Conservation (phyloP, 345 rosid species). For the Boechera stricta region DNA sequence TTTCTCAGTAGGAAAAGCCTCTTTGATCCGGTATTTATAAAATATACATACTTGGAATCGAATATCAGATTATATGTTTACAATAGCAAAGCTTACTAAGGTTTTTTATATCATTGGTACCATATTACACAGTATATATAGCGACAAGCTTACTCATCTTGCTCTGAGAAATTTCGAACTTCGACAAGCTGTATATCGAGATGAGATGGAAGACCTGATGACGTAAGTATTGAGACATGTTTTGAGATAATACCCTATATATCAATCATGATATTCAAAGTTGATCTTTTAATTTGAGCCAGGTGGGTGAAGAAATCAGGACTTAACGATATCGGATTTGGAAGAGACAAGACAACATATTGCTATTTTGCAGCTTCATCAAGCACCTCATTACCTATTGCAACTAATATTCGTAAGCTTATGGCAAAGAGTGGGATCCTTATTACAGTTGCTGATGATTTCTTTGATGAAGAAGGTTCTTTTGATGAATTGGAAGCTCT, state of each 20-base stretch:
- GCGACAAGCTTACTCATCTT: conserved; percentile 49
- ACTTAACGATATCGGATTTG: conserved; percentile 61
- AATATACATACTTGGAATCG: neutral
- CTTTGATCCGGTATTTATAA: conserved; percentile 48
- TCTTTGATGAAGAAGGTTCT: conserved; percentile 61
- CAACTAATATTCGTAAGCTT: conserved; percentile 35
- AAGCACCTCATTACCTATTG: conserved; percentile 45
- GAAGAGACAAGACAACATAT: conserved; percentile 64
- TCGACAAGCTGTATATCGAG: conserved; percentile 55
- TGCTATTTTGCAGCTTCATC: conserved; percentile 58
- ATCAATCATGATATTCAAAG: neutral
- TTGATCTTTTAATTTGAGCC: neutral
- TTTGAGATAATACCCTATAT: neutral
- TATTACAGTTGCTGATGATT: conserved; percentile 71
- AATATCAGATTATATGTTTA: neutral
- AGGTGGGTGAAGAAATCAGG: conserved; percentile 62
- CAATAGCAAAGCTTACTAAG: neutral
- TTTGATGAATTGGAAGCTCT: conserved; percentile 52
- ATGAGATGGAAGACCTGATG: conserved; percentile 55
- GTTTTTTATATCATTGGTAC: neutral
- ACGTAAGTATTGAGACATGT: conserved; percentile 42
- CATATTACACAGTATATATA: conserved; percentile 46
- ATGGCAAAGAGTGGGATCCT: conserved; percentile 54
- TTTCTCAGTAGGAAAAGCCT: conserved; percentile 59
- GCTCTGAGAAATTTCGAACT: conserved; percentile 49